Base-by-base conservation (phyloP, 2,329 filamentous ascomycete species). In the Amauroascus verrucosus region DNA sequence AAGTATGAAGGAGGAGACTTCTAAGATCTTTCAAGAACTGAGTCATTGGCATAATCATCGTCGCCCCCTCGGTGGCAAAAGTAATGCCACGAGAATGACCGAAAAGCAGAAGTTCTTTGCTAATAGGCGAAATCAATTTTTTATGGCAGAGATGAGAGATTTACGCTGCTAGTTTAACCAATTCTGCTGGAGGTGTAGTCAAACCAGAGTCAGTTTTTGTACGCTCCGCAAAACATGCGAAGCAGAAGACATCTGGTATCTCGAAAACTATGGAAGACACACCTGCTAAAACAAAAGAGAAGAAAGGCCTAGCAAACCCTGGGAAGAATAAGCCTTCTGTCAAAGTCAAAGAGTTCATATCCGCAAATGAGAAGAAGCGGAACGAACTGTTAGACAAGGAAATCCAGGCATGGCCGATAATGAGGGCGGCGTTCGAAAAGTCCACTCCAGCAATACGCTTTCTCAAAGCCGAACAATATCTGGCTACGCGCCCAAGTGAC, bases 91-190 rank as follows among this genome's bases (percentile, higher is more conserved):
- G 2, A 41, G 41, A 55, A 13, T 54, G 59, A 55, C 49, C 35
- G 45, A 54, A 13, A 70, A 63, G 60, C 61, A 69, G 59, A 68
- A 65, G 48, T 67, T 64, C 51, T 71, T 63, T 56, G 70, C 72
- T 6, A 67, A 65, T 50, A 75, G 70, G 57, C 70, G 70, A 51
- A 81, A 84, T 43, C 84, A 88, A 60, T 74, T 72, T 49, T 82
- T 80, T 62, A 84, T 86, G 78, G 76, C 77, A 1, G 82, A 86
- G 55, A 85, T 85, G 67, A 75, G 76, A 26, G 72, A 75, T 1
- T n/a, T 89, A 88, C 63, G 82, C 85, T 1, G 82, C 81, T 11
- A 86, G 83, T 65, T 71, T 88, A 45, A 85, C 82, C 0, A 83
- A 82, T 54, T 73, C 80, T 0, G 72, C 75, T 1, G 83, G 83